Conservation (phyloP, 164 flowering plant species). For the Euptelea pleiosperma region DNA sequence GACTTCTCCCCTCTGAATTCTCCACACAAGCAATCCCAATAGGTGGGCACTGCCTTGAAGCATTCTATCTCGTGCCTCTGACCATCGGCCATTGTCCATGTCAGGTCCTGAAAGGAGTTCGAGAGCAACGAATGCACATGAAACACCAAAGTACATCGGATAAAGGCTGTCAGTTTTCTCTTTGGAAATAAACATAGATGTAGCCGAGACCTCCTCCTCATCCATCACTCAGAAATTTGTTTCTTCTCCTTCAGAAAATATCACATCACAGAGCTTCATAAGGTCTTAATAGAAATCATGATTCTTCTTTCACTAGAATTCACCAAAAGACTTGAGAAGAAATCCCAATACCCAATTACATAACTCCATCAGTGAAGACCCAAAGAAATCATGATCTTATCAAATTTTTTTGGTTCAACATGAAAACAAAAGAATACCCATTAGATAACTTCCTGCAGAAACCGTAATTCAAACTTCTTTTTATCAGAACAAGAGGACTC, state of each 20-base stretch:
- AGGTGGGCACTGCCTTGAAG: slow-evolving; percentile 73
- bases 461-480: slow-evolving; percentile 2
- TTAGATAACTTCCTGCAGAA: slow-evolving; percentile 7
- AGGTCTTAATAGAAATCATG: background rate
- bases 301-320: background rate
- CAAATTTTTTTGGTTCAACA: slow-evolving; percentile 3
- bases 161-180: slow-evolving; percentile 45
- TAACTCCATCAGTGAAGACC: no score
- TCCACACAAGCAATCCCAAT: slow-evolving; percentile 77
- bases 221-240: slow-evolving; percentile 48
- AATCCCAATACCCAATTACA: no score
- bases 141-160: slow-evolving; percentile 76
- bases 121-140: slow-evolving; percentile 77
- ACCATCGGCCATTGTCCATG: slow-evolving; percentile 35
- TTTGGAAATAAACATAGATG: slow-evolving; percentile 23
- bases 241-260: slow-evolving; percentile 13
- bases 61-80: slow-evolving; percentile 44
- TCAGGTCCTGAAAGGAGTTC: slow-evolving; percentile 37
- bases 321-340: no score
- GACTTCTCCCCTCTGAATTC: slow-evolving; percentile 40
- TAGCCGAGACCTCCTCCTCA: slow-evolving; percentile 34
- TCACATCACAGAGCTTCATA: background rate
- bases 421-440: slow-evolving; percentile 7
- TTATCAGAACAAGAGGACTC: slow-evolving; percentile 9
- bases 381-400: background rate